Evolutionary conservation across 331 rosid genomes (phyloP), one percentile per base, ranked within the genome.

Genomic region (Stylosanthes scabra): DNA sequence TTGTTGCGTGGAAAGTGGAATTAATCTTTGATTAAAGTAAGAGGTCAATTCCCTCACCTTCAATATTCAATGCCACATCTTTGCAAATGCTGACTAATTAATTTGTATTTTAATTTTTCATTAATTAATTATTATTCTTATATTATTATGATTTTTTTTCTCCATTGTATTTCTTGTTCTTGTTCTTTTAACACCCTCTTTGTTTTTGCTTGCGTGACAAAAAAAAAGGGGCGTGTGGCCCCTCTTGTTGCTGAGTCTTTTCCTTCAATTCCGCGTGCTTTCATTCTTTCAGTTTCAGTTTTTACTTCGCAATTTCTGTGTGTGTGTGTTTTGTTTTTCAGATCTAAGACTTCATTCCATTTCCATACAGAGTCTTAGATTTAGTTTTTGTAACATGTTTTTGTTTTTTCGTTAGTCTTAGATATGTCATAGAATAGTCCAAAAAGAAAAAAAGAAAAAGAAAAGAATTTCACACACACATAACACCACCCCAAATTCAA

Each of bases 331-430:
- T 52, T 44, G 46, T 28, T 57, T 66, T 45, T 77, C 86, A 84
- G 96, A 90, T 90, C 98, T 85, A 15, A 66, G 49, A 68, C 50
- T 51, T 15, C 80, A 83, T n/a, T 65, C 66, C 37, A 47, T 70
- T 7, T 12, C 34, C 37, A 70, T 4, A 49, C 44, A 11, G 14
- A 56, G 14, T 39, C 37, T 31, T 31, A 31, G 37, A 31, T 31
- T 2, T 31, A 31, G 37, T 31, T 31, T 31, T 2, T 31, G 37
- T 31, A 31, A 31, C 37, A 31, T 31, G 37, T 31, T 71, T 51
- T 5, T 46, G 5, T 37, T 27, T n/a, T 31, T 66, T 57, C 49
- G 2, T 14, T 29, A 69, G 81, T 82, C 74, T 78, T 8, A 37
- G 49, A 55, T 52, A 42, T 72, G 77, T 74, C 77, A 64, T 39